Conservation (phyloP, 768 basidiomycete genomes). For the Collybia nuda region DNA sequence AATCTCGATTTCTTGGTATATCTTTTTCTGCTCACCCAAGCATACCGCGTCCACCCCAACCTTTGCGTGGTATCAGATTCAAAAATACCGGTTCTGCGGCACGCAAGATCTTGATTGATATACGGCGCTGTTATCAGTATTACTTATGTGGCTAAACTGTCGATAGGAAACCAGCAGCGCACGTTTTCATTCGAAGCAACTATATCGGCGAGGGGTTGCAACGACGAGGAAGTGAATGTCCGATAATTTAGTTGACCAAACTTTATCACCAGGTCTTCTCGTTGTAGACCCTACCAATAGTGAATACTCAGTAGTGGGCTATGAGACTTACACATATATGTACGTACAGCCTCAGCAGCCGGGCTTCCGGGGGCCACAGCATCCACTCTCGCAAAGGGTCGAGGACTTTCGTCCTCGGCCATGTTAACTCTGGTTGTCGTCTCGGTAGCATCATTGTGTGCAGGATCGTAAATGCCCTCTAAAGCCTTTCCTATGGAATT, state of each 20-base stretch:
- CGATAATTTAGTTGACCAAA: conserved; percentile 64
- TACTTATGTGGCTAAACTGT: neutral
- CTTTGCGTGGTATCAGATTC: conserved; percentile 64
- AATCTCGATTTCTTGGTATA: neutral
- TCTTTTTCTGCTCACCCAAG: conserved; percentile 58
- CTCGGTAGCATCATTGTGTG: conserved; percentile 19
- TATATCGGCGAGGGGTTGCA: conserved; percentile 72
- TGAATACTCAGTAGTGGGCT: neutral
- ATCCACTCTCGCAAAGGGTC: conserved; percentile 81
- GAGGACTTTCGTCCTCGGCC: conserved; percentile 12
- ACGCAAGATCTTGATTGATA: conserved; percentile 60
- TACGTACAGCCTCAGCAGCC: conserved; percentile 72
- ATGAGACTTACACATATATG: neutral
- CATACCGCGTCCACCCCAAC: conserved; percentile 88
- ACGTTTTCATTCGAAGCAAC: conserved; percentile 82
- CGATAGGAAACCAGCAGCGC: conserved; percentile 22
- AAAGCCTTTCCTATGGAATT: conserved; percentile 67
- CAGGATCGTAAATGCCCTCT: conserved; percentile 64
- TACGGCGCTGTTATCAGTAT: conserved; percentile 43
- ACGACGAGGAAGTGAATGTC: conserved; percentile 48
- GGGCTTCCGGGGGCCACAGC: conserved; percentile 81
- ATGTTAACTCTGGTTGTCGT: conserved; percentile 13
- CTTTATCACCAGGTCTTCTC: conserved; percentile 69
- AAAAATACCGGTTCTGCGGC: conserved; percentile 43
- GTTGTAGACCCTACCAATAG: conserved; percentile 55